Evolutionary conservation across 805 yeast species (phyloP).

Genomic region (Hanseniaspora lindneri): DNA sequence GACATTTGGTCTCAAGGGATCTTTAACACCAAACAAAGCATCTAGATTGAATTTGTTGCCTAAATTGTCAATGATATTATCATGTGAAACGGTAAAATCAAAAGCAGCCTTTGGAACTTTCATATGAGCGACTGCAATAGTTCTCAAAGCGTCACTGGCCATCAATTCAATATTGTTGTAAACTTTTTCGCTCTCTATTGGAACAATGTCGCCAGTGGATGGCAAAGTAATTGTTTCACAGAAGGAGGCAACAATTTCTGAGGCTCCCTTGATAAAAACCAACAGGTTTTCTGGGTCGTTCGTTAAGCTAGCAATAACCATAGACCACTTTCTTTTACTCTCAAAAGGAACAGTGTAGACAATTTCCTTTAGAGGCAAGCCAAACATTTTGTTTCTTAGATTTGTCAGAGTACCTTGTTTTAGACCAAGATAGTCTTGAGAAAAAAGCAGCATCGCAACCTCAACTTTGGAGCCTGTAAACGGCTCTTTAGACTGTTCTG

Average conservation of each 20-base stretch:
- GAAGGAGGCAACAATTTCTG: conserved; percentile 64
- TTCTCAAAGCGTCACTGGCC: conserved; percentile 74
- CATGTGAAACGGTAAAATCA: neutral
- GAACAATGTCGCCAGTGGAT: conserved; percentile 25
- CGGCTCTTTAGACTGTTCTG: conserved; percentile 36
- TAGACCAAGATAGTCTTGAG: conserved; percentile 43
- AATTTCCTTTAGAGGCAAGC: conserved; percentile 31
- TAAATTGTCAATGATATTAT: conserved; percentile 2
- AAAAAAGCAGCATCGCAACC: conserved; percentile 67
- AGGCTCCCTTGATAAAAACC: conserved; percentile 81
- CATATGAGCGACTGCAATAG: conserved; percentile 75
- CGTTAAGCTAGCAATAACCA: conserved; percentile 47
- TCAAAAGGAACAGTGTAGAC: conserved; percentile 82
- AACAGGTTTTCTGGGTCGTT: conserved; percentile 34
- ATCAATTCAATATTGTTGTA: conserved; percentile 37
- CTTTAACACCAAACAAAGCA: conserved; percentile 83
- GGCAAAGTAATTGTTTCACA: conserved; percentile 36
- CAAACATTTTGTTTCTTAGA: conserved; percentile 29
- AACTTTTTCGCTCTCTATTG: conserved; percentile 21
- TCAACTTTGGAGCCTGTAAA: conserved; percentile 92
- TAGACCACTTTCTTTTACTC: conserved; percentile 87
- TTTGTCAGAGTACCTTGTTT: conserved; percentile 36
- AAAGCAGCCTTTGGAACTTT: conserved; percentile 36
- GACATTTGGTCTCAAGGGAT: conserved; percentile 86
- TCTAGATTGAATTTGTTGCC: conserved; percentile 41